Evolutionary conservation across 2,329 filamentous ascomycete species (phyloP), one percentile per base, ranked within the genome.

Genomic region (Aspergillus sp.): DNA sequence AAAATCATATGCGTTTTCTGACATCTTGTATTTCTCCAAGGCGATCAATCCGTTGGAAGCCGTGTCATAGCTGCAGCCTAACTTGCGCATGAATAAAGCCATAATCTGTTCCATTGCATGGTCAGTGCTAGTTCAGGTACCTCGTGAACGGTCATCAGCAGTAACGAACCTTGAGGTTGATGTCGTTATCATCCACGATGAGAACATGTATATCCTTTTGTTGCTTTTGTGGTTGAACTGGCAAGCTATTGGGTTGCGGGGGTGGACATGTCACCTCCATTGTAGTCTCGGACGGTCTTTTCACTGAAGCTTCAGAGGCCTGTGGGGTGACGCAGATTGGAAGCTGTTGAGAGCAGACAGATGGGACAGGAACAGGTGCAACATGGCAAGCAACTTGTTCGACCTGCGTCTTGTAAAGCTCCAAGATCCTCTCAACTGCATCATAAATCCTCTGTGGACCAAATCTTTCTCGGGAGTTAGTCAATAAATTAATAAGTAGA

Each of bases 121-220:
- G 32, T 34, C 32, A 34, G 32, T 9, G 3, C 32, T 5, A 10
- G 32, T 34, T 34, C 32, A 8, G 32, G 32, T 34, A 7, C 32
- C n/a, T 3, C n/a, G 7, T 2, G n/a, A 12, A 6, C 2, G 4
- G 12, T 8, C 9, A 7, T 27, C 26, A n/a, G n/a, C 9, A 19
- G 8, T 4, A 4, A 48, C 41, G 29, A 34, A 62, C 60, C 51
- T 61, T 62, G 1, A 70, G 52, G 33, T 71, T 71, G 42, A 71
- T 68, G 3, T 65, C 59, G 43, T 71, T 71, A 47, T 71, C 69
- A 45, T 71, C 69, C 1, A 71, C 69, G 7, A 71, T 56, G 4
- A 71, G 55, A n/a, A 70, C 55, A 47, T 57, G 58, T 29, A 53
- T 47, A 12, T 41, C 47, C 2, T 40, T 44, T 10, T 38, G 6